Evolutionary conservation across 495 filamentous ascomycete species (phyloP), one percentile per base, ranked within the genome.

Genomic region (Bryoglossum gracile): DNA sequence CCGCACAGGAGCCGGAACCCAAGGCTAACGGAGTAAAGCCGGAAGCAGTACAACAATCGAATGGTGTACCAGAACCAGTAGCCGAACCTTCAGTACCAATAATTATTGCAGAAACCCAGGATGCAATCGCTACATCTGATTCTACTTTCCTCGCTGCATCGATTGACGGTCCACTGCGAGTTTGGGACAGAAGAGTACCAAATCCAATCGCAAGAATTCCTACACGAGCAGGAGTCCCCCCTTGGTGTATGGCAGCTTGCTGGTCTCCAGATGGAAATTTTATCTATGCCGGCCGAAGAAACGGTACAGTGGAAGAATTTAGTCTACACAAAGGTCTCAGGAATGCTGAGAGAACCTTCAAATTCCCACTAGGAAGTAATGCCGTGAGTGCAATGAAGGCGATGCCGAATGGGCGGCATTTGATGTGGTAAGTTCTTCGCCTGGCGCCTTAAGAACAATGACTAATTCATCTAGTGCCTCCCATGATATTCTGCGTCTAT

Each of bases 161-260:
- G 1, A 86, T 94, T 4, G 86, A 97, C 65, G 92, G 92, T 35
- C 84, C 82, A 2, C 80, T 97, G 46, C 81, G 86, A 19, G 71
- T 98, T 48, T 98, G 92, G 91, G 92, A 98, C 62, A 78, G 89
- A 33, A 79, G 92, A 14, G 75, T 83, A 53, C 77, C 75, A 10
- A 75, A 81, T 45, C 83, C 94, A 3, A 70, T 96, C 10, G 88
- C 94, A 23, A 76, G 80, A 28, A 88, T 96, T 41, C 71, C 69
- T 13, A 83, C 85, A 43, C 70, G 74, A 8, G 72, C 68, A 18
- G 83, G 84, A 43, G 81, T 83, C 5, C 89, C 94, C 2, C 92
- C 89, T 8, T 98, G 94, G 94, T 96, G 90, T 65, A 97, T 95
- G 84, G 87, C 84, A 52, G 89, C 88, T n/a, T 94, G 87, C 66